Base-by-base conservation (phyloP, 441 rosid genomes). In the Aquilaria agallochum region DNA sequence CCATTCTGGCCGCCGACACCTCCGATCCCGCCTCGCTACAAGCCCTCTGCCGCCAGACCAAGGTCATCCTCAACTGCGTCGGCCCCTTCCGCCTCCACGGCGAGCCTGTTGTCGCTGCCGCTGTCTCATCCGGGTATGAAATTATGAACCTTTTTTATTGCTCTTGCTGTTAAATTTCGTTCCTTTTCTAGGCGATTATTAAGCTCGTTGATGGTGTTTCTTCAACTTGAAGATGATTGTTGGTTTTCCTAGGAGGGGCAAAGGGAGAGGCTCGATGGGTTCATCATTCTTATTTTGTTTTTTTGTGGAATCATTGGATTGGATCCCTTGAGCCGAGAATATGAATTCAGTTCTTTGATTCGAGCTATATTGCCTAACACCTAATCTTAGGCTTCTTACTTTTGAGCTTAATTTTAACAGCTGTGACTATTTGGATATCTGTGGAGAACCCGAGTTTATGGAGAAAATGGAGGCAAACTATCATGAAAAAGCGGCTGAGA, bases 361-460 rank as follows among this genome's bases (percentile, higher is more conserved):
- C 27, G 27, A 20, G 27, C 27, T 20, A 20, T 20, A 20, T 20
- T 20, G 27, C 27, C 27, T 20, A 20, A 20, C 27, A 20, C 27
- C 27, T 20, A 20, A 20, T 20, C 27, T 20, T 20, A 20, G 27
- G 2, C 9, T 36, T 40, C 45, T 40, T 40, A 40, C 10, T 2
- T 40, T 47, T 13, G 57, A 9, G 50, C 11, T 33, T 49, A 15
- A 15, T 59, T 46, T 14, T 51, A 30, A 34, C 68, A 85, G 94
- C 71, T 87, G 92, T 72, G 96, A 90, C 76, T 93, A 88, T 80
- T 74, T 88, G 90, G 97, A 93, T 76, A 88, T 87, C 62, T 76
- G 82, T 76, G 98, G 97, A 52, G 96, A 93, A 73, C 97, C 96
- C 36, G 98, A 88, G 82, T 93, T 90, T 64, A 90, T 88, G 92